Evolutionary conservation across 225 moss, liverwort and hornwort genomes (phyloP).

Genomic region (Takakia lepidozioides): DNA sequence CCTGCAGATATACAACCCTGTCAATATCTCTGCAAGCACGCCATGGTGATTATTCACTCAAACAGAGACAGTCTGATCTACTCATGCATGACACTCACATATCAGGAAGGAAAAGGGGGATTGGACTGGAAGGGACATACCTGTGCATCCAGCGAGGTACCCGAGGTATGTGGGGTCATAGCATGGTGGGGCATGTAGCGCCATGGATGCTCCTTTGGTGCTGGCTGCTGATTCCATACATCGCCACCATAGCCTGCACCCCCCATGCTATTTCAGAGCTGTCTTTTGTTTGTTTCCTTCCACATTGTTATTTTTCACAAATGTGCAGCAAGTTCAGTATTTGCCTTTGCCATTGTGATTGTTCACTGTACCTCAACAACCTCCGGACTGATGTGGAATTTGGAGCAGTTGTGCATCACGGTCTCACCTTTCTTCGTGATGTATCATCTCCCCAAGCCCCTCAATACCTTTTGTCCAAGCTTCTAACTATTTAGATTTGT

Average conservation of each 20-base stretch:
- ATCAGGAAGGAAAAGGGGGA: too few relatives aligned
- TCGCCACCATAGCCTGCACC: conserved; percentile 75
- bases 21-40: not conserved
- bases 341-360: not conserved
- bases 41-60: not conserved
- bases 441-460: too few relatives aligned
- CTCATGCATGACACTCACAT: too few relatives aligned
- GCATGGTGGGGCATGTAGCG: conserved; percentile 66
- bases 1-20: too few relatives aligned
- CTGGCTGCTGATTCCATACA: conserved; percentile 74
- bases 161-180: conserved; percentile 81
- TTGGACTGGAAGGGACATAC: conserved; percentile 6
- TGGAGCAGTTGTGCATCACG: too few relatives aligned
- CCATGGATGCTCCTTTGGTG: conserved; percentile 64
- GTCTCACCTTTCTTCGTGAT: too few relatives aligned
- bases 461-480: too few relatives aligned
- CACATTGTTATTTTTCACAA: not conserved
- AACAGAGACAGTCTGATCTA: not conserved
- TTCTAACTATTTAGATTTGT: too few relatives aligned
- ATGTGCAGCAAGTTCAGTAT: not conserved
- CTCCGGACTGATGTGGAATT: too few relatives aligned
- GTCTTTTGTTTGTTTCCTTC: not conserved
- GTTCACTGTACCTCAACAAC: not conserved
- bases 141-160: conserved; percentile 76
- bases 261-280: not conserved